Evolutionary conservation across 2,329 filamentous ascomycete genomes (phyloP), one percentile per base, ranked within the genome.

Genomic region (Apiospora aurea): DNA sequence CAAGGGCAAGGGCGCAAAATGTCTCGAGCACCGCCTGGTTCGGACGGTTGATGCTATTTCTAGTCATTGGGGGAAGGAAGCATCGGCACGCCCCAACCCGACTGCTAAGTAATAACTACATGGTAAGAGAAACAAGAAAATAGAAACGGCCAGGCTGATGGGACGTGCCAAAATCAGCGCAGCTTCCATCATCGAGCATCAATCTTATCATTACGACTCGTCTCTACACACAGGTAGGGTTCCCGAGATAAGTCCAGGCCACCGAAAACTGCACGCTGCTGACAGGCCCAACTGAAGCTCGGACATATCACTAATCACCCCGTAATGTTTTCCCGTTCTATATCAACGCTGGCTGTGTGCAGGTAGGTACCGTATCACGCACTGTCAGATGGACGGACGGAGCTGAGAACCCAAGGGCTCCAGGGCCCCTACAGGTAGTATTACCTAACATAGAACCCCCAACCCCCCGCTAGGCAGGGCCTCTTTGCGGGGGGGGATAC

Each of bases 211-310:
- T 61, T 34, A 38, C 53, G 53, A 61, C 26, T 64, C 57, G 11
- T 64, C 57, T 64, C 21, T 21, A 11, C 57, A 41, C 38, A 5
- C 16, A 29, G 16, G 29, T 38, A 64, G 53, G 53, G 34, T 64
- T 64, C 57, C 57, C 57, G 34, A 64, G 18, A 41, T 64, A 64
- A 64, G 57, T 64, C 57, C 57, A 64, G 57, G 29, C 57, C 57
- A 13, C 34, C 10, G 29, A 24, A 47, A 49, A 38, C 57, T 64
- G 57, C 57, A 64, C 18, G 57, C 34, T 64, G 57, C 57, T 64
- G 57, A 64, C 57, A 64, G 41, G 34, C 16, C 21, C 57, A 64
- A 64, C 57, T 64, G 57, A 64, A 41, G 57, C 57, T 64, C 34
- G 57, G 57, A 41, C 57, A 8, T 38, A 61, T 61, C 53, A 61